Percentiles rank a stretch among this genome's conserved stretches.
Evolutionary conservation across 2,329 filamentous ascomycete genomes (phyloP).

Genomic region (Fusarium acutatum): DNA sequence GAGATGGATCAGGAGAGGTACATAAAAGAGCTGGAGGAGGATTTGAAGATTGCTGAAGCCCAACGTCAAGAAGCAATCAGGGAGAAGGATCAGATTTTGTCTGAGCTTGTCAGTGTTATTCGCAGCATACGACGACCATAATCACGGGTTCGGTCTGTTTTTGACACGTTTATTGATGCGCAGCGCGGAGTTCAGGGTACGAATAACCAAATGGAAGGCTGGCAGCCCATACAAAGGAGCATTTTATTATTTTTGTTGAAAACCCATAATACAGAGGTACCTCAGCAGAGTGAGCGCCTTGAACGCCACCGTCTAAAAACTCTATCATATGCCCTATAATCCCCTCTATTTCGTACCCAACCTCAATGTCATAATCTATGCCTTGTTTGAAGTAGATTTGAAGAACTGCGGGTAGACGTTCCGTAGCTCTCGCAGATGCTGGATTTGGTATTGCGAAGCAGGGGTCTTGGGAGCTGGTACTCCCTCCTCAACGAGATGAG

Average conservation of each 20-base stretch:
- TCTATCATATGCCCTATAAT: background rate
- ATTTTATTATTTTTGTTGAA: background rate
- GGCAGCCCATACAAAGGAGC: background rate
- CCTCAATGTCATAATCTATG: background rate
- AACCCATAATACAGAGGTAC: constrained; percentile 21
- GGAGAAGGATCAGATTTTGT: constrained; percentile 69
- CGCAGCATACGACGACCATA: constrained; percentile 66
- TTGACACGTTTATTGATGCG: constrained; percentile 1
- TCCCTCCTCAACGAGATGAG: constrained; percentile 84
- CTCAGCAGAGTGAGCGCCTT: constrained; percentile 14
- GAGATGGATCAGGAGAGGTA: constrained; percentile 78
- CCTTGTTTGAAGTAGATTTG: constrained; percentile 57
- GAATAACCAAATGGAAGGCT: background rate
- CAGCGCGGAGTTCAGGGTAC: constrained; percentile 35
- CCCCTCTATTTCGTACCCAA: background rate
- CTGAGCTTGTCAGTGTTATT: constrained; percentile 68
- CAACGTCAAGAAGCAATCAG: constrained; percentile 70
- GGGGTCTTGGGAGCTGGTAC: constrained; percentile 69
- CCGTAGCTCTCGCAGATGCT: constrained; percentile 78
- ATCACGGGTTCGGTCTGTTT: constrained; percentile 25
- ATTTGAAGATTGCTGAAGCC: constrained; percentile 69
- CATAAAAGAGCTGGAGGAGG: constrained; percentile 71
- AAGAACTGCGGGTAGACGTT: constrained; percentile 85
- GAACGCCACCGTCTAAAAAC: constrained; percentile 23
- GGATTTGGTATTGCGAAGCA: constrained; percentile 79